A percentile compares a stretch with the other conserved stretches of the same genome.
Conservation (phyloP, 2,329 filamentous ascomycete species). For the Penicillium vulpinum region DNA sequence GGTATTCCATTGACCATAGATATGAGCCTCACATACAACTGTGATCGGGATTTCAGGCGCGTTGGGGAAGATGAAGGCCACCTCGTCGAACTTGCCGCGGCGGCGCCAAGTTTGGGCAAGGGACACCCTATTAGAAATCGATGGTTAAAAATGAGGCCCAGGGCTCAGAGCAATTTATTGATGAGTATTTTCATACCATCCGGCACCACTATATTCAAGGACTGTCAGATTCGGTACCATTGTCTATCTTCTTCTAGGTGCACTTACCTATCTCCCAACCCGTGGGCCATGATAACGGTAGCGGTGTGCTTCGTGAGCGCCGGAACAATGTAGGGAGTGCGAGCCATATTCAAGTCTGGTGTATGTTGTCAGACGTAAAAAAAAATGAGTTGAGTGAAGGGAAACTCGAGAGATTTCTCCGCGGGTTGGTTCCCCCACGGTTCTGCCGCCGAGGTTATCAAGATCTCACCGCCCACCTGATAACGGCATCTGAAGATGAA, state of each 20-base stretch:
- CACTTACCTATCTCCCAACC: conserved; percentile 77
- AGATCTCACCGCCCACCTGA: conserved; percentile 22
- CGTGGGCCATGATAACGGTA: conserved; percentile 92
- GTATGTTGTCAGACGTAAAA: not conserved
- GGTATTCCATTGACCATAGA: not conserved
- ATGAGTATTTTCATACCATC: conserved; percentile 40
- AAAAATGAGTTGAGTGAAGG: not conserved
- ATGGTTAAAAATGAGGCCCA: not conserved
- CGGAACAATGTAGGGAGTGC: conserved; percentile 69
- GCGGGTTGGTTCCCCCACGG: conserved; percentile 17
- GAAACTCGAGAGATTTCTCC: not conserved
- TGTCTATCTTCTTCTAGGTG: not conserved
- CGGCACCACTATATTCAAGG: conserved; percentile 44
- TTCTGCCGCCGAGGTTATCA: conserved; percentile 29
- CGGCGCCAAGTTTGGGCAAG: conserved; percentile 86
- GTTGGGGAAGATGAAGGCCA: conserved; percentile 92
- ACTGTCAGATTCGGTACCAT: conserved; percentile 1
- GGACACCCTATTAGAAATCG: conserved; percentile 54
- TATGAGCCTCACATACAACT: conserved; percentile 55
- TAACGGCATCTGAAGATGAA: not conserved
- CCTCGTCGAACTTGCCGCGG: conserved; percentile 77
- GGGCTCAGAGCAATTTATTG: fast-evolving
- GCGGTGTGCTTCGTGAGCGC: conserved; percentile 83
- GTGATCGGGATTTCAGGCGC: conserved; percentile 85
- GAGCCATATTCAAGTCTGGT: conserved; percentile 41